A percentile compares a stretch with the other conserved stretches of the same genome.
Evolutionary conservation across 1,284 basidiomycete species (phyloP).

Genomic region (Phellopilus nigrolimitatus): DNA sequence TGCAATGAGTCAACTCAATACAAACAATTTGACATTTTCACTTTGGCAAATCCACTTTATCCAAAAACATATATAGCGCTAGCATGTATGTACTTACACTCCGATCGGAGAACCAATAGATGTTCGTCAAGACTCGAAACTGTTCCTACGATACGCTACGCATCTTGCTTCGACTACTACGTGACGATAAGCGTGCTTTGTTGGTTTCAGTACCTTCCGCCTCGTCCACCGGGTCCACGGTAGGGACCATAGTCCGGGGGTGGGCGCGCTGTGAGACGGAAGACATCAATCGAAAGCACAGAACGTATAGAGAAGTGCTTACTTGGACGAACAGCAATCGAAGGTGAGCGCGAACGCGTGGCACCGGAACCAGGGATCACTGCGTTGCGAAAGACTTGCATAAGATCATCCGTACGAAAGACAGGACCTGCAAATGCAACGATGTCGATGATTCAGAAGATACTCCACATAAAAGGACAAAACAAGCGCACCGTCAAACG

Average conservation of each 20-base stretch:
- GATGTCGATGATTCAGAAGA: too few species aligned
- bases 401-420: slow-evolving; percentile 82
- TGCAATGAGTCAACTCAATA: too few species aligned
- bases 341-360: slow-evolving; percentile 41
- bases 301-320: slow-evolving; percentile 18
- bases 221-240: slow-evolving; percentile 47
- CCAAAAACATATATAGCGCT: too few species aligned
- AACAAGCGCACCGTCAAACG: slow-evolving; percentile 74
- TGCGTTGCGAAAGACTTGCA: slow-evolving; percentile 73
- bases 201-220: slow-evolving; percentile 17
- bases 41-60: too few species aligned
- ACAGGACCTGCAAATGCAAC: slow-evolving; percentile 86
- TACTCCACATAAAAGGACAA: slow-evolving; percentile 16
- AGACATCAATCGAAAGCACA: slow-evolving; percentile 1
- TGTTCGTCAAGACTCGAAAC: too few species aligned
- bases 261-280: slow-evolving; percentile 32
- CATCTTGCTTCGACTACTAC: too few species aligned
- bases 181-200: too few species aligned
- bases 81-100: too few species aligned
- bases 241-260: slow-evolving; percentile 68
- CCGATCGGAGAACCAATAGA: too few species aligned
- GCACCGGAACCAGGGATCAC: slow-evolving; percentile 61
- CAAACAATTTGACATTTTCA: too few species aligned
- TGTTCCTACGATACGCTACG: too few species aligned
- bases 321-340: slow-evolving; percentile 44